Percentiles rank a stretch among this genome's conserved stretches.
Conservation (phyloP, 805 yeast species). For the Wickerhamomyces xylosicus region DNA sequence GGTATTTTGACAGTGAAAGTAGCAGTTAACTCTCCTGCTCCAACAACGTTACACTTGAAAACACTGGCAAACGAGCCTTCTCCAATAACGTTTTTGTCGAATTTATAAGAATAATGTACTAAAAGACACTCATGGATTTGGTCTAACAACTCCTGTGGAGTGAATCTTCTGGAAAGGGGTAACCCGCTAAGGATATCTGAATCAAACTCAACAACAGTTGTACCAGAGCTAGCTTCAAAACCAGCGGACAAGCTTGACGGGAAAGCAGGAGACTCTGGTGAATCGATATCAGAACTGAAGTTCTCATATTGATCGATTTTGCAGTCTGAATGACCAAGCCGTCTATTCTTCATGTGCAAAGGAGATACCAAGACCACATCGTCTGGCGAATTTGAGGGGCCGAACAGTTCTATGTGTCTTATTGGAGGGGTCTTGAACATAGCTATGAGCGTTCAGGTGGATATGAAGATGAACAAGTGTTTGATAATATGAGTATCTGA, state of each 20-base stretch:
- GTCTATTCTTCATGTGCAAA: background rate
- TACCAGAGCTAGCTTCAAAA: background rate
- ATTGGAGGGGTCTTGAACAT: constrained; percentile 9
- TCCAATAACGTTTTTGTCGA: constrained; percentile 10
- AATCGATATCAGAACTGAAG: background rate
- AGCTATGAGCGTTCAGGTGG: too few relatives aligned
- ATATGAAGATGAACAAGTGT: too few relatives aligned
- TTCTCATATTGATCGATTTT: background rate
- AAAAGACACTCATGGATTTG: background rate
- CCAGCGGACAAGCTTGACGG: background rate
- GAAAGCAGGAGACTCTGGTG: background rate
- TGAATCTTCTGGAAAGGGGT: background rate
- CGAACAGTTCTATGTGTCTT: background rate
- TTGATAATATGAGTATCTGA: too few relatives aligned
- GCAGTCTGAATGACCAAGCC: background rate
- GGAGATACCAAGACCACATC: background rate
- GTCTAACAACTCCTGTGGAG: constrained; percentile 1
- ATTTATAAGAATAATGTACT: constrained; percentile 1
- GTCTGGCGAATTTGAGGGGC: background rate
- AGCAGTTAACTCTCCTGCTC: background rate
- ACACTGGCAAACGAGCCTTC: constrained; percentile 15
- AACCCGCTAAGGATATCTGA: constrained; percentile 1
- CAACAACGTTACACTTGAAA: constrained; percentile 2
- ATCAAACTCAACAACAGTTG: background rate
- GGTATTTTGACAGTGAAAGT: constrained; percentile 16